Evolutionary conservation across 2,329 filamentous ascomycete species (phyloP).

Genomic region (Orbilia quercus): DNA sequence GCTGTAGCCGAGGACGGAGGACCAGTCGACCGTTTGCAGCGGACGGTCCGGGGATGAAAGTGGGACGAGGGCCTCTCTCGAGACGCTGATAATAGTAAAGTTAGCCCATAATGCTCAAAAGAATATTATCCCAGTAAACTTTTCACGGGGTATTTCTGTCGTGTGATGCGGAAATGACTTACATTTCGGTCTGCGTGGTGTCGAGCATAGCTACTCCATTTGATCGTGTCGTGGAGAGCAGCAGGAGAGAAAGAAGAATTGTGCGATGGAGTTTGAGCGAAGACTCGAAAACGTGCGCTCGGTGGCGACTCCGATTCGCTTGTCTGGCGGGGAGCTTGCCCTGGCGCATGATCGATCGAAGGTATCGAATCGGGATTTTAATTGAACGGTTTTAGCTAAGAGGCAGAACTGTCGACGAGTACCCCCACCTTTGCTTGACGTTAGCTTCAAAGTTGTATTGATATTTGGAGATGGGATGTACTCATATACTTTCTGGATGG

Average conservation of each 20-base stretch:
- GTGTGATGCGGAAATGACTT: conserved; percentile 42
- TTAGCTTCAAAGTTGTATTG: no score
- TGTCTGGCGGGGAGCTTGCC: background rate
- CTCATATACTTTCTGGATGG: no score
- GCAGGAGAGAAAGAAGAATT: background rate
- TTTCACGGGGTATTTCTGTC: background rate
- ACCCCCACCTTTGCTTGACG: no score
- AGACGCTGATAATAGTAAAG: conserved; percentile 33
- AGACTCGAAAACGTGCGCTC: conserved; percentile 39
- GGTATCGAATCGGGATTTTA: no score
- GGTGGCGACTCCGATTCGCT: conserved; percentile 48
- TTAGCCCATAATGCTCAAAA: background rate
- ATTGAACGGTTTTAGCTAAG: no score
- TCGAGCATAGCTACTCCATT: conserved; percentile 27
- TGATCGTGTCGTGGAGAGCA: background rate
- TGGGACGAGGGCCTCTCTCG: conserved; percentile 38
- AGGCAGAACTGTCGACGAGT: no score
- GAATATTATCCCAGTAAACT: background rate
- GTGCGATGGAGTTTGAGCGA: background rate
- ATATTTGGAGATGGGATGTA: no score
- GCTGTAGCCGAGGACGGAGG: conserved; percentile 47
- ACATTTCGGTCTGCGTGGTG: conserved; percentile 50
- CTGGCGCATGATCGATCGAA: conserved; percentile 8
- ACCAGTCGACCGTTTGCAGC: conserved; percentile 43
- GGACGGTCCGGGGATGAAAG: conserved; percentile 34